Evolutionary conservation across 2,329 filamentous ascomycete genomes (phyloP).

Genomic region (Mycosphaerella arachidis): DNA sequence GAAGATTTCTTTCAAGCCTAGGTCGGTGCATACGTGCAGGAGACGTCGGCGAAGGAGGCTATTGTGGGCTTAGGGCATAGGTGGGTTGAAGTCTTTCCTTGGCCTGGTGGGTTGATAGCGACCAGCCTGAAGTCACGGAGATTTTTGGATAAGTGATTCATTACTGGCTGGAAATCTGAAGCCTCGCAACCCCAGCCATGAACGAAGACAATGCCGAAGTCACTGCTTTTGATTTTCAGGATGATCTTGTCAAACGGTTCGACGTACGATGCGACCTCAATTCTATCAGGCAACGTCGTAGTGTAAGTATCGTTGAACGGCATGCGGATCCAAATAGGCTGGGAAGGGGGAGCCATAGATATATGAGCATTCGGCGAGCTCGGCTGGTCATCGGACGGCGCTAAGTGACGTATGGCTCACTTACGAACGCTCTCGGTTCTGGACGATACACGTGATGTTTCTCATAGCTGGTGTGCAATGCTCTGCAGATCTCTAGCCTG

Average conservation of each 20-base stretch:
- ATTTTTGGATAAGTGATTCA: background rate
- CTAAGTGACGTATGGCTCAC: background rate
- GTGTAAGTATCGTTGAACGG: background rate
- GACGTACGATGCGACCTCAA: background rate
- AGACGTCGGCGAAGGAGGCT: slow-evolving; percentile 4
- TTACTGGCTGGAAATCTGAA: slow-evolving; percentile 6
- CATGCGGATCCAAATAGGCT: background rate
- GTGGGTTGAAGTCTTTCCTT: slow-evolving; percentile 4
- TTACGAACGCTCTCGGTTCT: background rate
- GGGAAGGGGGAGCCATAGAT: background rate
- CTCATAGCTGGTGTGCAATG: background rate
- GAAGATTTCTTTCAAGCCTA: slow-evolving; percentile 3
- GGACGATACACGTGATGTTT: background rate
- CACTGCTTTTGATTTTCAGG: background rate
- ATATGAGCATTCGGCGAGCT: background rate
- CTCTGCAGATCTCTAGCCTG: background rate
- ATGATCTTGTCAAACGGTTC: background rate
- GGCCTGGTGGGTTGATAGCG: slow-evolving; percentile 11
- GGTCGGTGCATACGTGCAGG: background rate
- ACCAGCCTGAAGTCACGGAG: background rate
- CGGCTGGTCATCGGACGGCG: background rate
- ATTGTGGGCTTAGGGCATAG: slow-evolving; percentile 1
- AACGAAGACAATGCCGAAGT: slow-evolving; percentile 6
- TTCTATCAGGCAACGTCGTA: background rate
- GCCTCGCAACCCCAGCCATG: slow-evolving; percentile 13